phyloP scores from a whole-genome alignment of 805 yeast species.

The Yarrowia deformans region DNA sequence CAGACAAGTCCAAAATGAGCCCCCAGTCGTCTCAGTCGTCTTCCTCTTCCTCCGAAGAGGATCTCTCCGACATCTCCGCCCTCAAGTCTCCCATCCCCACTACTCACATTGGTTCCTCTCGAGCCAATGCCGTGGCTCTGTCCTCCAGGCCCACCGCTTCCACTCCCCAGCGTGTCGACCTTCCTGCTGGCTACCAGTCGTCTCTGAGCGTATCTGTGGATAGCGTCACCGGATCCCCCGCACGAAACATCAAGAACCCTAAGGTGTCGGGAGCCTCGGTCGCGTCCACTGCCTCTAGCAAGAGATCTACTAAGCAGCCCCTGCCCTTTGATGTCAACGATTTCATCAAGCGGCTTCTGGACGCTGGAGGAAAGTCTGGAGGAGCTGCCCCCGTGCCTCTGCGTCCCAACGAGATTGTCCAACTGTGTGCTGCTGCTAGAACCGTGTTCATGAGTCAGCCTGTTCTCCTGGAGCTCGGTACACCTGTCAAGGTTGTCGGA shows the following conservation, averaged over 20 bases:
- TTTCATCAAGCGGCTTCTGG: constrained; percentile 79
- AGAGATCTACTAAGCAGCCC: constrained; percentile 10
- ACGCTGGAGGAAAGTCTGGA: constrained; percentile 75
- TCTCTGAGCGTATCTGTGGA: constrained; percentile 30
- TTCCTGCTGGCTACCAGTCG: constrained; percentile 37
- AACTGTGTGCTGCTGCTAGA: constrained; percentile 79
- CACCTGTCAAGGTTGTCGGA: constrained; percentile 85
- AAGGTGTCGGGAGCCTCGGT: constrained; percentile 28
- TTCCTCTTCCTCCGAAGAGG: constrained; percentile 21
- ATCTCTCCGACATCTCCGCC: constrained; percentile 15
- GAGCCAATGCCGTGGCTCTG: constrained; percentile 33
- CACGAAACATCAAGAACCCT: constrained; percentile 33
- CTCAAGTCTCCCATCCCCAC: constrained; percentile 34
- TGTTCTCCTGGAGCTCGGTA: constrained; percentile 77
- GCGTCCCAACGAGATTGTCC: constrained; percentile 79
- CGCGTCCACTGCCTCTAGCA: constrained; percentile 21
- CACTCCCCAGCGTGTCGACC: constrained; percentile 36
- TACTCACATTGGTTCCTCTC: constrained; percentile 14
- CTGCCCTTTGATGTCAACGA: constrained; percentile 66
- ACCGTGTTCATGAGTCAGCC: constrained; percentile 90
- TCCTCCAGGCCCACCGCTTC: constrained; percentile 17
- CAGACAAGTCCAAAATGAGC: constrained; percentile 27
- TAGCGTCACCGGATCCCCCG: constrained; percentile 35
- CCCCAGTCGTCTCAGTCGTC: constrained; percentile 37
- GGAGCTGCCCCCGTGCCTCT: constrained; percentile 49